These are phyloP conservation scores for Aspergillus sclerotioniger DNA, from an alignment of 495 filamentous ascomycete genomes.

Conservation along the genomic window DNA sequence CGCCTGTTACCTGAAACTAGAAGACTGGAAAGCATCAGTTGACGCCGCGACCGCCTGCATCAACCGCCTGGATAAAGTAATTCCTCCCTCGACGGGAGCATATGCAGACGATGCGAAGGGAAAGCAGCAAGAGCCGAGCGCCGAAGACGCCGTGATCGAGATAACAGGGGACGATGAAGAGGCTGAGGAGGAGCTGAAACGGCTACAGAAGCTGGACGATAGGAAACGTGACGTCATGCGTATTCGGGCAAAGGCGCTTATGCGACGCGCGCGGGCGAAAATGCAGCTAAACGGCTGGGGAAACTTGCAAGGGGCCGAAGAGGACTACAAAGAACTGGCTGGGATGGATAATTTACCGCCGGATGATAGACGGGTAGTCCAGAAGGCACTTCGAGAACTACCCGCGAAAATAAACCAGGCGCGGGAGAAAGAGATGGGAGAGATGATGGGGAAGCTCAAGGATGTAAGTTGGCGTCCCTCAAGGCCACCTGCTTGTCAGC, in stretches of 20 bases:
- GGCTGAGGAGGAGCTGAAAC: constrained; percentile 55
- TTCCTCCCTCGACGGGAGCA: constrained; percentile 33
- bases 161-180: constrained; percentile 56
- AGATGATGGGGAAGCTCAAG: constrained; percentile 97
- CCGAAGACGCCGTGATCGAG: constrained; percentile 44
- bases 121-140: constrained; percentile 20
- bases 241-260: constrained; percentile 78
- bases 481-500: background rate
- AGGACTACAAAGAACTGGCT: constrained; percentile 65
- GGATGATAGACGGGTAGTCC: constrained; percentile 65
- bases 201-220: constrained; percentile 48
- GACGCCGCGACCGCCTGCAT: constrained; percentile 70
- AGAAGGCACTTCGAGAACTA: constrained; percentile 60
- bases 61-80: constrained; percentile 64
- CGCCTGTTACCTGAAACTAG: constrained; percentile 84
- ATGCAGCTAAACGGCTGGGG: constrained; percentile 74
- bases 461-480: constrained; percentile 50
- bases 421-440: constrained; percentile 79
- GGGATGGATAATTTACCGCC: constrained; percentile 56
- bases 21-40: constrained; percentile 82
- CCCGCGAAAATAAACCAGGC: constrained; percentile 68
- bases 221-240: constrained; percentile 64
- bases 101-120: constrained; percentile 17
- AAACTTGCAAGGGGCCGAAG: constrained; percentile 74
- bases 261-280: constrained; percentile 77